Evolutionary conservation across 768 basidiomycete species (phyloP), one percentile per base, ranked within the genome.

Genomic region (Rubroboletus pulcherrimus): DNA sequence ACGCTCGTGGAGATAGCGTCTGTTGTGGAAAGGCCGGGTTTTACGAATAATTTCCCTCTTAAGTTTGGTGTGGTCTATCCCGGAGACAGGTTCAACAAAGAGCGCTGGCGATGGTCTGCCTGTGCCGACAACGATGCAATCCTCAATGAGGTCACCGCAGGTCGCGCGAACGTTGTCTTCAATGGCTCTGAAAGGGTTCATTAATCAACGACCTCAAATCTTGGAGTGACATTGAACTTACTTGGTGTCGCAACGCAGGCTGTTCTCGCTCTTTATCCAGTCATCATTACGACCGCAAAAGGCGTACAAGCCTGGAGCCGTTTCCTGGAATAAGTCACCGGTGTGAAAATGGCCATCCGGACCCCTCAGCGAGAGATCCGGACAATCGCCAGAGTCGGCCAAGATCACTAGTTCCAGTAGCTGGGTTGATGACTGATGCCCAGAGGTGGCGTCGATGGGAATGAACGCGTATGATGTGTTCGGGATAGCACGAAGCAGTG

Each of bases 241-340:
- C 78, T 82, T 84, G 48, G 89, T 89, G 64, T 91, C 89, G 63
- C 89, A 90, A 49, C 89, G 81, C 58, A 90, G 73, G 64, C 87
- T 85, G 66, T 82, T 87, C 65, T 88, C 85, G 38, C 84, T 85
- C 74, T 91, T 91, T 69, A 91, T 91, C 89, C 89, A 90, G 70
- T 91, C 89, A 62, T 91, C 89, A 57, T 89, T 82, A 40, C 89
- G 81, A 26, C 89, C 89, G 37, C 85, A 81, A 58, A 80, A 87
- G 44, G 82, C 66, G 66, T 85, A 91, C 61, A 71, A 73, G 0
- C 86, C 86, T 1, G 81, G 75, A 2, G 73, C 60, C 17, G 77
- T 74, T 68, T 88, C 83, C 63, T 82, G 79, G 75, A 91, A 91
- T n/a, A 91, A 74, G 69, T 91, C 89, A 1, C 89, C 89, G 14